A percentile compares a stretch with the other conserved stretches of the same genome.
Conservation (phyloP, 2,329 filamentous ascomycete species). For the Trichophyton equinum region DNA sequence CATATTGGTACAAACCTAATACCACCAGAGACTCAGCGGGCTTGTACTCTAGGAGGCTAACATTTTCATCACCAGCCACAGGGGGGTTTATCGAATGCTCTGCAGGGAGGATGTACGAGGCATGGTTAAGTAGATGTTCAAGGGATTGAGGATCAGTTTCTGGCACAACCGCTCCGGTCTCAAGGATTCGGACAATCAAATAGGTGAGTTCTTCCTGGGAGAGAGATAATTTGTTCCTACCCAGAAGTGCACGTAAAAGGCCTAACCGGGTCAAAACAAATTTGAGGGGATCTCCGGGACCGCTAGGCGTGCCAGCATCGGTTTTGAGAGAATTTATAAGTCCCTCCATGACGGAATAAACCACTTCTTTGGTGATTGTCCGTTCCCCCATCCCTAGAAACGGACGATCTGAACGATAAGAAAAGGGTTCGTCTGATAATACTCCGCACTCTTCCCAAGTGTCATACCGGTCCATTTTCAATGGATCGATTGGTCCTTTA, state of each 20-base stretch:
- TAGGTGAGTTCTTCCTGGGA: conserved; percentile 24
- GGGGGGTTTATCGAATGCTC: background rate
- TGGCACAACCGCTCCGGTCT: conserved; percentile 36
- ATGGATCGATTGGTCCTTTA: conserved; percentile 21
- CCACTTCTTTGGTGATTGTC: conserved; percentile 47
- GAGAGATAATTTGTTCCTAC: conserved; percentile 17
- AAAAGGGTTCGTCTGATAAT: conserved; percentile 7
- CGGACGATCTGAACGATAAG: conserved; percentile 15
- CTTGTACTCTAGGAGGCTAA: background rate
- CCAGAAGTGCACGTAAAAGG: conserved; percentile 25
- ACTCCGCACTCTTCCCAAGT: conserved; percentile 25
- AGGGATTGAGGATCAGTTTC: conserved; percentile 35
- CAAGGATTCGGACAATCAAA: conserved; percentile 38
- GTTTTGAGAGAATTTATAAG: conserved; percentile 36
- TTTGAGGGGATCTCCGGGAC: conserved; percentile 20
- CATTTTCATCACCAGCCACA: background rate
- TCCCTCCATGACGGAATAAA: conserved; percentile 43
- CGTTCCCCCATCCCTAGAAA: conserved; percentile 32
- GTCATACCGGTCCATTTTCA: conserved; percentile 25
- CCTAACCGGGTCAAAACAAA: conserved; percentile 28
- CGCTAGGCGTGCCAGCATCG: conserved; percentile 21
- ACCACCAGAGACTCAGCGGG: conserved; percentile 9
- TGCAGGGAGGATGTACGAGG: conserved; percentile 3
- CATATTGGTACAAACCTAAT: conserved; percentile 13
- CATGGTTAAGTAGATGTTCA: conserved; percentile 27